phyloP scores from a whole-genome alignment of 352 stramenopile genomes.

The Phytopythium kandeliae region DNA sequence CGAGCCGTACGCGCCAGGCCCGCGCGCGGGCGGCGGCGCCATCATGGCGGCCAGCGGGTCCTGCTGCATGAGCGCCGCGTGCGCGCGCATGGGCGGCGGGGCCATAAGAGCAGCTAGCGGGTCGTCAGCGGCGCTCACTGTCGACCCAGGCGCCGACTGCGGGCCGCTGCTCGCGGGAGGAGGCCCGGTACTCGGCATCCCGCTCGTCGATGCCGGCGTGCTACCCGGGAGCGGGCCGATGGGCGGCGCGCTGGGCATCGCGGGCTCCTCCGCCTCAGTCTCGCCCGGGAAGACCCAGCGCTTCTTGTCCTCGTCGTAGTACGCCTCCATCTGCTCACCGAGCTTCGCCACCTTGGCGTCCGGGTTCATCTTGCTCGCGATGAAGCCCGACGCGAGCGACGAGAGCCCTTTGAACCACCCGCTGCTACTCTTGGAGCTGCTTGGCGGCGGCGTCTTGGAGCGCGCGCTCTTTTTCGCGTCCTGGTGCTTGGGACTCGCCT shows the following conservation, averaged over 20 bases:
- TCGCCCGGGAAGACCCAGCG: constrained; percentile 87
- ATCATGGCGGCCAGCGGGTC: constrained; percentile 84
- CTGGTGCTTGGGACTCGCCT: constrained; percentile 59
- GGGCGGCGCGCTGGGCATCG: constrained; percentile 64
- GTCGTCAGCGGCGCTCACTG: constrained; percentile 47
- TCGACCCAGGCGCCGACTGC: constrained; percentile 66
- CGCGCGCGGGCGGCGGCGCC: constrained; percentile 49
- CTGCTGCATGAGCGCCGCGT: constrained; percentile 72
- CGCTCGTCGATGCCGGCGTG: constrained; percentile 25
- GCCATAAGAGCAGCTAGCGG: constrained; percentile 80
- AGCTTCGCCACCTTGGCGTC: constrained; percentile 81
- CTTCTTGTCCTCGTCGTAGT: constrained; percentile 79
- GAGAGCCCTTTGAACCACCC: constrained; percentile 60
- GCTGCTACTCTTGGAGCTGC: constrained; percentile 34
- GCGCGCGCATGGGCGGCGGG: constrained; percentile 49
- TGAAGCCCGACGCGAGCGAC: constrained; percentile 34
- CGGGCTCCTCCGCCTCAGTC: constrained; percentile 46
- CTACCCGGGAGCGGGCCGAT: constrained; percentile 56
- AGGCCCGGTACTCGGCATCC: constrained; percentile 14
- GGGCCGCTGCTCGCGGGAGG: constrained; percentile 33
- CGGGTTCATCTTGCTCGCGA: constrained; percentile 76
- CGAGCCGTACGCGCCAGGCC: constrained; percentile 23
- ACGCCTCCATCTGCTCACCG: constrained; percentile 71
- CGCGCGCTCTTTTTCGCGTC: constrained; percentile 49
- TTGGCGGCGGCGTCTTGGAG: constrained; percentile 79